Evolutionary conservation across 306 rosid species (phyloP).

Genomic region (Clitoria ternatea): DNA sequence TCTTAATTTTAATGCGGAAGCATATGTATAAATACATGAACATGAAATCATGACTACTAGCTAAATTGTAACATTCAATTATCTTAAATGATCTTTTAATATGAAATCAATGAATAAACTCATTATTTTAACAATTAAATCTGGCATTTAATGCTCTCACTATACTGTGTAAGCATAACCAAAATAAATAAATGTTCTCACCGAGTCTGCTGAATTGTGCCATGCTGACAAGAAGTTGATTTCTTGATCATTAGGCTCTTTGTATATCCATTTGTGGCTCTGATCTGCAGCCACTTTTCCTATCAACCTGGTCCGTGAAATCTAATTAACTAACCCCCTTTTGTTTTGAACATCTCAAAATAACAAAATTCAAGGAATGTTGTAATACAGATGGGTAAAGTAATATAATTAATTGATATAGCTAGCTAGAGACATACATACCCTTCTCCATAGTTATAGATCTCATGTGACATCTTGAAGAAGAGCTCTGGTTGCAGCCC

Average conservation of each 20-base stretch:
- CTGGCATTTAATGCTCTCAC: background rate
- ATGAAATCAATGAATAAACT: background rate
- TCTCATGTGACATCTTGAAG: conserved; percentile 99
- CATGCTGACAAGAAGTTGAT: conserved; percentile 87
- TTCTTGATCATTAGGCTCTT: conserved; percentile 90
- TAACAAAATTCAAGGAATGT: background rate
- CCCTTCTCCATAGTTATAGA: conserved; percentile 99
- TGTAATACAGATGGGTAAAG: background rate
- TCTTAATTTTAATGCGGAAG: conserved; percentile 25
- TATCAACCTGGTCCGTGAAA: conserved; percentile 58
- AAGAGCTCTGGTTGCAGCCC: conserved; percentile 95
- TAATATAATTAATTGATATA: background rate
- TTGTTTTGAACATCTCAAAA: background rate
- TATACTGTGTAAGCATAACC: background rate
- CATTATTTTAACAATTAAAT: background rate
- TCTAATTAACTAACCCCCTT: conserved; percentile 9
- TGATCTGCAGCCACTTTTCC: conserved; percentile 99
- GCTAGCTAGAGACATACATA: conserved; percentile 3
- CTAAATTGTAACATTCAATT: background rate
- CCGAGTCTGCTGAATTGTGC: conserved; percentile 93
- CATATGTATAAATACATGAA: background rate
- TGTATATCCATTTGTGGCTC: conserved; percentile 94
- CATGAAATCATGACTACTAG: conserved; percentile 23
- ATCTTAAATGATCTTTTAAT: background rate
- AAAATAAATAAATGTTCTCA: conserved; percentile 22